A percentile compares a stretch with the other conserved stretches of the same genome.
phyloP scores from a whole-genome alignment of 202 grass and related monocot genomes.

The Setaria viridis region DNA sequence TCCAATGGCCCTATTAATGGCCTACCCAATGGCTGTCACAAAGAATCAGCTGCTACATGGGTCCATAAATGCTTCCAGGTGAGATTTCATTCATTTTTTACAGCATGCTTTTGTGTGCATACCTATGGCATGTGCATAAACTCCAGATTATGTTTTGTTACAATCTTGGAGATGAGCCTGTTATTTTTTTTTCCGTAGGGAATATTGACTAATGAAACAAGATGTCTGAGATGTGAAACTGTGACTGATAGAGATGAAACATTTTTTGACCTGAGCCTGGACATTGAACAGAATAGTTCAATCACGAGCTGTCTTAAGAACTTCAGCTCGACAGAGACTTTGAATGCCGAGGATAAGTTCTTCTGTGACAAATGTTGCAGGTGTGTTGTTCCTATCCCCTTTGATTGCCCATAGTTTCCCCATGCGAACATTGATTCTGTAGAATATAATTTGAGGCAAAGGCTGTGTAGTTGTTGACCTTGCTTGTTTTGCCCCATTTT shows the following conservation, averaged over 20 bases:
- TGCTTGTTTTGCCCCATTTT: background rate
- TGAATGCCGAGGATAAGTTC: conserved; percentile 98
- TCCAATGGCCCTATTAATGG: conserved; percentile 66
- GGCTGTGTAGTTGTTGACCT: conserved; percentile 3
- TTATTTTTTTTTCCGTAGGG: conserved; percentile 61
- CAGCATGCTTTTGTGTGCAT: conserved; percentile 2
- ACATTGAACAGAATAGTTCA: conserved; percentile 98
- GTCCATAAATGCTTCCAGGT: conserved; percentile 98
- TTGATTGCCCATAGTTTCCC: background rate
- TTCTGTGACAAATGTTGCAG: conserved; percentile 99
- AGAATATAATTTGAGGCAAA: conserved; percentile 15
- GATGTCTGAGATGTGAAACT: conserved; percentile 96
- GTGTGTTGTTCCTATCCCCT: conserved; percentile 46
- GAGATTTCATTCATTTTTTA: conserved; percentile 35
- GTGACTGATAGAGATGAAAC: conserved; percentile 97
- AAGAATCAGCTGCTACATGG: conserved; percentile 76
- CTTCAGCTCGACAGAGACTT: conserved; percentile 97
- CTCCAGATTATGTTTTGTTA: conserved; percentile 26
- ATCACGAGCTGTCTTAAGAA: conserved; percentile 98
- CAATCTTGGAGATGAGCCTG: conserved; percentile 35
- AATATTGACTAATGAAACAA: conserved; percentile 98
- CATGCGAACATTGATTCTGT: conserved; percentile 7
- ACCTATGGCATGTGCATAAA: background rate
- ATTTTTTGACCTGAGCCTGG: conserved; percentile 96
- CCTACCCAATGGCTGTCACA: conserved; percentile 63